Percentiles rank a stretch among this genome's conserved stretches.
These are phyloP conservation scores for Alternaria conjuncta DNA, from an alignment of 2,329 filamentous ascomycete species.

Conservation along the genomic window DNA sequence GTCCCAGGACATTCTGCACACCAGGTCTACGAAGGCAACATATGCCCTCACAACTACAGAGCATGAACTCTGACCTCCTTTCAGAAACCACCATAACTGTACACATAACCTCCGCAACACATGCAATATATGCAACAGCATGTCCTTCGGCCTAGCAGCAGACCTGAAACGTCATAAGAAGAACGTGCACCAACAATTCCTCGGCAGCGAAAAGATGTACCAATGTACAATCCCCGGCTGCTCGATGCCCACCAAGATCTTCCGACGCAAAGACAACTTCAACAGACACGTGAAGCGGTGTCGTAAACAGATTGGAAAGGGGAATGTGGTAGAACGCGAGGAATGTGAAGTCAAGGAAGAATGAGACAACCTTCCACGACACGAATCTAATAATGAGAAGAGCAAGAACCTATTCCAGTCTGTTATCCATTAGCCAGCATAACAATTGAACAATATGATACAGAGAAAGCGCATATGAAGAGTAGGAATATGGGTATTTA, in stretches of 20 bases:
- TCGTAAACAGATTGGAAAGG: neutral
- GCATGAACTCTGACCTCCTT: too few relatives aligned
- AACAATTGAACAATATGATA: neutral
- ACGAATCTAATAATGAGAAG: too few relatives aligned
- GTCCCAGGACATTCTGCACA: too few relatives aligned
- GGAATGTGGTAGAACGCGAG: rapidly evolving
- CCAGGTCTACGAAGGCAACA: too few relatives aligned
- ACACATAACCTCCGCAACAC: conserved; percentile 1
- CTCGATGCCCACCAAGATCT: neutral
- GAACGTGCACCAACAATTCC: neutral
- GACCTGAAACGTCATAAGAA: neutral
- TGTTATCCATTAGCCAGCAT: too few relatives aligned
- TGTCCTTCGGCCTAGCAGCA: neutral
- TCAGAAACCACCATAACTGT: neutral
- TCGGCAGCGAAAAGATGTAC: neutral
- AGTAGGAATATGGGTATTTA: neutral
- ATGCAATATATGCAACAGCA: neutral
- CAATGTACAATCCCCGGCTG: neutral
- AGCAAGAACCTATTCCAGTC: too few relatives aligned
- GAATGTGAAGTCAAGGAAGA: neutral
- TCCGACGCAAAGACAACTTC: neutral
- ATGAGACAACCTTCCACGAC: too few relatives aligned
- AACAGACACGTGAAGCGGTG: neutral
- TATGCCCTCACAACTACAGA: too few relatives aligned
- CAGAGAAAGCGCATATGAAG: neutral